Evolutionary conservation across 441 rosid species (phyloP), one percentile per base, ranked within the genome.

Genomic region (Erodium chrysanthum): DNA sequence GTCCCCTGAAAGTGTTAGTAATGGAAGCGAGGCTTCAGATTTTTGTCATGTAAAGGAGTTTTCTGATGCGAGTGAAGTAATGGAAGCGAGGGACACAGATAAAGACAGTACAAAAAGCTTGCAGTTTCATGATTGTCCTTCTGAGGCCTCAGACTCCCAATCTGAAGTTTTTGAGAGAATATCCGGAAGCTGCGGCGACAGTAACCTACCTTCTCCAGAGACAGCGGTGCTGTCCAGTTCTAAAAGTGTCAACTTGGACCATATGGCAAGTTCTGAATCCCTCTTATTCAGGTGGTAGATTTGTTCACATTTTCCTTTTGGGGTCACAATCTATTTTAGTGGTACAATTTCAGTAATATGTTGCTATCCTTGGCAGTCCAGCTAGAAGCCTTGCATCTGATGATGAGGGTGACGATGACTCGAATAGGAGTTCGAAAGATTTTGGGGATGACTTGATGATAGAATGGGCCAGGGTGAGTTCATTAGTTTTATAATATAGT

Each of bases 381-480:
- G 92, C 79, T 81, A 88, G 83, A 87, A 89, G 91, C 79, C 71
- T 79, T 70, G 73, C 69, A 68, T 86, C 88, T 17, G 94, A 88
- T 67, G 97, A 89, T 65, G 44, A 37, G 1, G 44, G 11, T 11
- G 86, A 81, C 54, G 89, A 84, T 29, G 89, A 91, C 72, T 15
- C 89, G 0, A 84, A 78, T 75, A 11, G 60, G 2, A 54, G 72
- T 61, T 89, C 80, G 73, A 88, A 73, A 66, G 88, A 85, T 73
- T 83, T 85, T 54, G 89, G 87, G 65, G 90, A 83, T 81, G 92
- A 84, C 44, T 71, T 84, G 23, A 81, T 94, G 70, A 78, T 86
- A 83, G 96, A 87, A 72, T 94, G 98, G 97, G 98, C 97, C 59
- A 89, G 82, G 90, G 98, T 94, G 2, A 25, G 29, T 25, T 25